Conservation (phyloP, 202 grass and related monocot genomes). For the Setaria italica region DNA sequence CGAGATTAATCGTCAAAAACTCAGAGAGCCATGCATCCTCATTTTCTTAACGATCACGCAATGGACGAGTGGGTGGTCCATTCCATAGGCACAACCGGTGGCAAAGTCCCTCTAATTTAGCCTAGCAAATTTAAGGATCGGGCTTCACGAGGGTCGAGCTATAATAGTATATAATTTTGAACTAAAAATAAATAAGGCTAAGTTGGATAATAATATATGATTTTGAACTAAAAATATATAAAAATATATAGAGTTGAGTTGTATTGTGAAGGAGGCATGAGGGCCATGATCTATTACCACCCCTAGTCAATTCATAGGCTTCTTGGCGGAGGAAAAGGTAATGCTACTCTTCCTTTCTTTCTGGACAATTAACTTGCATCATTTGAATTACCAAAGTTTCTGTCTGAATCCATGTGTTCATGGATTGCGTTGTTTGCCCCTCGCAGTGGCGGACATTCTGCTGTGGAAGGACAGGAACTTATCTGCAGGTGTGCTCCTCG, state of each 20-base stretch:
- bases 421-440: no score
- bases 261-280: no score
- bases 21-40: slow-evolving; percentile 46
- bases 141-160: no score
- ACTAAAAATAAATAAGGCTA: no score
- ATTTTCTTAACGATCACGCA: slow-evolving; percentile 43
- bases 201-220: no score
- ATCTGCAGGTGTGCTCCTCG: slow-evolving; percentile 65
- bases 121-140: no score
- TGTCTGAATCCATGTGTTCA: not conserved
- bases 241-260: no score
- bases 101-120: no score
- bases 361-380: not conserved
- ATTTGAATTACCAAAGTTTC: not conserved
- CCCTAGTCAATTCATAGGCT: slow-evolving; percentile 45
- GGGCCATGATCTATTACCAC: no score
- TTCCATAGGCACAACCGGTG: slow-evolving; percentile 44
- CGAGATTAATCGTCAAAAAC: not conserved
- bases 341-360: not conserved
- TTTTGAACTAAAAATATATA: no score
- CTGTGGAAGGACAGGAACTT: slow-evolving; percentile 79
- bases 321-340: slow-evolving; percentile 74
- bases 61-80: not conserved
- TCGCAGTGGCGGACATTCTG: slow-evolving; percentile 66
- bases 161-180: no score